These are phyloP conservation scores for Halocafeteria seosinensis DNA, from an alignment of 108 stramenopile species.

Conservation along the genomic window DNA sequence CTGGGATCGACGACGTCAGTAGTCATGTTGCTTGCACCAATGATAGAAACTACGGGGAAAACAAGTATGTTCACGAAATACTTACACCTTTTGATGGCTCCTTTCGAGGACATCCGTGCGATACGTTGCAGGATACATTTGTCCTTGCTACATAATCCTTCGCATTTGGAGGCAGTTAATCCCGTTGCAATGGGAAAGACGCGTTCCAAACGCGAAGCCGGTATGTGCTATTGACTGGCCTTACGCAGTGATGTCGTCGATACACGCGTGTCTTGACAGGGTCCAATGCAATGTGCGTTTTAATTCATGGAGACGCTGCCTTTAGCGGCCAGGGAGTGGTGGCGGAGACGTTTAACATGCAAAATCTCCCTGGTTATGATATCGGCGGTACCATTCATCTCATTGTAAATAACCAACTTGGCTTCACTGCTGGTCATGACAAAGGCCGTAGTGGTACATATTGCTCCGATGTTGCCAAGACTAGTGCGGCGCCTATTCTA, in stretches of 20 bases:
- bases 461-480: conserved; percentile 84
- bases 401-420: conserved; percentile 96
- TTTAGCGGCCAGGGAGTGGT: conserved; percentile 95
- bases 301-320: conserved; percentile 94
- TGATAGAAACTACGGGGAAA: conserved; percentile 63
- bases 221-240: too few relatives aligned
- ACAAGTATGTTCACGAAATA: not conserved
- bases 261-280: too few relatives aligned
- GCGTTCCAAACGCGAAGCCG: conserved; percentile 53
- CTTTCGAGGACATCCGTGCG: conserved; percentile 67
- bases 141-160: conserved; percentile 88
- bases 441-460: conserved; percentile 81
- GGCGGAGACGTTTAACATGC: conserved; percentile 89
- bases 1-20: conserved; percentile 9
- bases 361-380: conserved; percentile 59
- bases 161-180: conserved; percentile 92
- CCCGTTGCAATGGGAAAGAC: conserved; percentile 89
- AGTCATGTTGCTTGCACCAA: conserved; percentile 89
- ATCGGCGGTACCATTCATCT: conserved; percentile 98
- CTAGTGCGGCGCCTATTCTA: conserved; percentile 88
- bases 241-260: not conserved
- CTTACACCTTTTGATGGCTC: not conserved
- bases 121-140: too few relatives aligned
- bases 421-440: conserved; percentile 86
- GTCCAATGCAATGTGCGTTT: conserved; percentile 50